phyloP scores from a whole-genome alignment of 495 filamentous ascomycete genomes.

The Wilcoxina mikolae region DNA sequence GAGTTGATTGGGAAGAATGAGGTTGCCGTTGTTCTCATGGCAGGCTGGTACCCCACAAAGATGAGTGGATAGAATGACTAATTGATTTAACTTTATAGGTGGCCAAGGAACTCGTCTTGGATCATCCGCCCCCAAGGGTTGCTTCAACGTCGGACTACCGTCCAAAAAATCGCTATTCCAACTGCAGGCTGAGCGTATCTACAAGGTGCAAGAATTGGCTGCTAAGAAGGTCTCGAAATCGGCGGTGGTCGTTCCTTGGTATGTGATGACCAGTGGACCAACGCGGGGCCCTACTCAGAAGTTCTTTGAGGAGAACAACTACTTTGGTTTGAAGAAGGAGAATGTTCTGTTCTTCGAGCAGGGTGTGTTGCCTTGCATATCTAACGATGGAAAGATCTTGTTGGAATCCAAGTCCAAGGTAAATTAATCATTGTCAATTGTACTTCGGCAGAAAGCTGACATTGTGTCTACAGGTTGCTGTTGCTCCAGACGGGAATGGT shows the following conservation, averaged over 20 bases:
- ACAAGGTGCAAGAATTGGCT: constrained; percentile 72
- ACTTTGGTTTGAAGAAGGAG: constrained; percentile 73
- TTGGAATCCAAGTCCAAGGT: constrained; percentile 80
- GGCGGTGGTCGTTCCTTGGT: constrained; percentile 79
- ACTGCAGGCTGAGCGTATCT: constrained; percentile 87
- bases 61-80: not conserved
- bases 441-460: not conserved
- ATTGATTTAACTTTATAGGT: constrained; percentile 36
- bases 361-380: constrained; percentile 89
- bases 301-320: constrained; percentile 78
- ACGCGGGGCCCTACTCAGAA: constrained; percentile 80
- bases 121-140: constrained; percentile 90
- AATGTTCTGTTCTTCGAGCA: constrained; percentile 94
- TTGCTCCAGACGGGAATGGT: constrained; percentile 96
- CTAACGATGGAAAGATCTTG: constrained; percentile 93
- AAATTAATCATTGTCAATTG: constrained; percentile 21
- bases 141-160: constrained; percentile 85
- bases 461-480: constrained; percentile 54
- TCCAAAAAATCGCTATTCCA: constrained; percentile 92
- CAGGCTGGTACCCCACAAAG: constrained; percentile 3
- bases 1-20: constrained; percentile 74
- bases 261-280: constrained; percentile 98
- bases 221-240: constrained; percentile 49
- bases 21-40: constrained; percentile 92
- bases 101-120: constrained; percentile 91